Evolutionary conservation across 2,329 filamentous ascomycete species (phyloP).

Genomic region (Pseudogymnoascus sp.): DNA sequence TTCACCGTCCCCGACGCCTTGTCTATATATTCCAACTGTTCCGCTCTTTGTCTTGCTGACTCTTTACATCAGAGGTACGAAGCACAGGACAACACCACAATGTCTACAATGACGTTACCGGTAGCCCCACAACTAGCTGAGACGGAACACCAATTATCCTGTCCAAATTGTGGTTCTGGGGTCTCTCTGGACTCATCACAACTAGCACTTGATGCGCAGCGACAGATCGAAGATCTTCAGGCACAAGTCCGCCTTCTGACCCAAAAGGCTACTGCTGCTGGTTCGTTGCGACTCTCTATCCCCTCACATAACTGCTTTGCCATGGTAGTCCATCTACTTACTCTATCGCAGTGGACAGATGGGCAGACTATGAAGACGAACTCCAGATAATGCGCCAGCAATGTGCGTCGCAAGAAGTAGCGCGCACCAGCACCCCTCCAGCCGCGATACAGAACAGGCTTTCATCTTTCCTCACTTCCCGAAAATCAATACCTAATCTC

Average conservation of each 20-base stretch:
- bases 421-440: conserved; percentile 28
- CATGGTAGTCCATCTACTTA: conserved; percentile 10
- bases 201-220: conserved; percentile 35
- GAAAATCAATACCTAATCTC: conserved; percentile 38
- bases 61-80: not conserved
- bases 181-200: conserved; percentile 13
- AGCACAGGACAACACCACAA: not conserved
- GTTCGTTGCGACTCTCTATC: conserved; percentile 30
- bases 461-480: conserved; percentile 40
- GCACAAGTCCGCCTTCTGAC: conserved; percentile 61
- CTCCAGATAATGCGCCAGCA: conserved; percentile 47
- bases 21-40: not conserved
- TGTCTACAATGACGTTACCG: conserved; percentile 27
- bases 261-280: conserved; percentile 58
- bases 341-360: conserved; percentile 45
- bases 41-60: not conserved
- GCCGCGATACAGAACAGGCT: conserved; percentile 23
- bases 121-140: conserved; percentile 17
- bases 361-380: conserved; percentile 76
- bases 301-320: not conserved
- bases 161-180: conserved; percentile 26
- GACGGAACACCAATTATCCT: conserved; percentile 14
- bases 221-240: conserved; percentile 60
- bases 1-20: not conserved
- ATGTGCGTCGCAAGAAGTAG: conserved; percentile 32